These are phyloP conservation scores for Mucor lusitanicus DNA, from an alignment of 371 early-diverging fungal species.

Conservation along the genomic window DNA sequence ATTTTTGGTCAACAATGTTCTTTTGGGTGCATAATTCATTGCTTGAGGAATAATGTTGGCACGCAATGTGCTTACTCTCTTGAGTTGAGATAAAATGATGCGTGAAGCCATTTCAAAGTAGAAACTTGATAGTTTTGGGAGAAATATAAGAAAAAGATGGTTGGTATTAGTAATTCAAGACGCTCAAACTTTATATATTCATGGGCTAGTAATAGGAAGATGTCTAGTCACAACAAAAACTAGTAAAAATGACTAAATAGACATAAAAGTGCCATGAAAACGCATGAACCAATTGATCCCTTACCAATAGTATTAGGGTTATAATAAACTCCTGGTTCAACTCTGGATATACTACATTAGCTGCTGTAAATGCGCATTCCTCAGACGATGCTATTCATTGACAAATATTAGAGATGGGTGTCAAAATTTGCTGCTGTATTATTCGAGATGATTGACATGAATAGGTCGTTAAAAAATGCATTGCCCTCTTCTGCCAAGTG, in stretches of 20 bases:
- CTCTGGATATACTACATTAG: no score
- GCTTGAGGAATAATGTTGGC: slow-evolving; percentile 3
- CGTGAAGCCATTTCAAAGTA: slow-evolving; percentile 11
- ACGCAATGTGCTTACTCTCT: not conserved
- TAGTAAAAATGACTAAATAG: not conserved
- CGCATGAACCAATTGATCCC: no score
- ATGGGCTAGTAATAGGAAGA: not conserved
- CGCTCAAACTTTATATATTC: not conserved
- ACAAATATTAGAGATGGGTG: no score
- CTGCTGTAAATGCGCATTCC: no score
- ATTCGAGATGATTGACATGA: no score
- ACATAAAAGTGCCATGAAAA: not conserved
- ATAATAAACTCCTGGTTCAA: no score
- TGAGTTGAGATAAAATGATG: slow-evolving; percentile 18
- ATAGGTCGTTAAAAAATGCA: no score
- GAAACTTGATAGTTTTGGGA: not conserved
- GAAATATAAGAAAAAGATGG: slow-evolving; percentile 1
- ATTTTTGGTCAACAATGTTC: slow-evolving; percentile 17
- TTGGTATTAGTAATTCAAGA: not conserved
- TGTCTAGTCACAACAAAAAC: not conserved
- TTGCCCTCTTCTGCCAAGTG: no score
- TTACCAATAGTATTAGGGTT: no score
- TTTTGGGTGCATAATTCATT: not conserved
- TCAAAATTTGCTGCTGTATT: no score
- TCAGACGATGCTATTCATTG: no score